Base-by-base conservation (phyloP, 176 grass and related monocot genomes). In the Triticum dicoccoides region DNA sequence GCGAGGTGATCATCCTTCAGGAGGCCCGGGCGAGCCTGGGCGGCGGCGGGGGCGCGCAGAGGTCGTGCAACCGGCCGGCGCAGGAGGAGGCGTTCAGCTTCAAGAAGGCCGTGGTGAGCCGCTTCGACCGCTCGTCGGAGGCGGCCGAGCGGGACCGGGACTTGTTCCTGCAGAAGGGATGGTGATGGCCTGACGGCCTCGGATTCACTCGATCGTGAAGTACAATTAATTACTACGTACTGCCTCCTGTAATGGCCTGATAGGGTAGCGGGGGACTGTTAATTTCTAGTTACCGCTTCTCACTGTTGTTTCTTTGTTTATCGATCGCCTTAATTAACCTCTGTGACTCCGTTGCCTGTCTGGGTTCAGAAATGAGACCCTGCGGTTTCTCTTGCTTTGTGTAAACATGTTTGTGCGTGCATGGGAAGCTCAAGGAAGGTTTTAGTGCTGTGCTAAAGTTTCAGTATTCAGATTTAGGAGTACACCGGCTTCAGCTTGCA, bases 81-180 rank as follows among this genome's bases (percentile, higher is more conserved):
- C 34, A 38, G 69, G 12, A 14, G 80, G 94, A 92, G 77, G 85
- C 92, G 35, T 99, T 97, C 88, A 91, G 89, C 83, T 99, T 99
- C 85, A 94, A 91, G 87, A 85, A 78, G 49, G 92, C 92, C 14
- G 90, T 94, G 0, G 63, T 97, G 0, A 88, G 91, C 59, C 88
- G 92, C 67, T 87, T 97, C 29, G 89, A 97, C 47, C 88, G 87
- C 45, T 84, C 79, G 37, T 39, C 67, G 15, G 92, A 87, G 3
- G 5, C 82, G 2, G 66, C 30, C 37, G 85, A 90, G 17, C 32
- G 77, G 18, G 89, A 92, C 12, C 80, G 85, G 37, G 88, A 95
- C 80, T 13, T 85, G 7, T 90, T 90, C 81, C 39, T 93, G 85
- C 90, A 81, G 58, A 91, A 83, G 74, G 90, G 93, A 34, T 94